Conservation (phyloP, 1,284 basidiomycete species). For the Clitocybe nebularis region DNA sequence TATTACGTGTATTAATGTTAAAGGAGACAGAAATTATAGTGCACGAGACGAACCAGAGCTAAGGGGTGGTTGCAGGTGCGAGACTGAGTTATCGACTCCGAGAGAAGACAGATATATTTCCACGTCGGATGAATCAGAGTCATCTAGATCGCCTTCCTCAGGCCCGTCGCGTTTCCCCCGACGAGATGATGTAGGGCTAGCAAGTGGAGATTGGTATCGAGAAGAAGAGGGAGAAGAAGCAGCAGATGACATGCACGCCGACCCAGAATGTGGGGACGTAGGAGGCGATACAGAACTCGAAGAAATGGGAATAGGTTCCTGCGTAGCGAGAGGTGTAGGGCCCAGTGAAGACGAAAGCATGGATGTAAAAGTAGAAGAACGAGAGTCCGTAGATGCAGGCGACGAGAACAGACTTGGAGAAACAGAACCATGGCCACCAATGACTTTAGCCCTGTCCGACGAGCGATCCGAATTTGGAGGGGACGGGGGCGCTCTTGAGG, state of each 20-base stretch:
- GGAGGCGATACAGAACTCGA: not conserved
- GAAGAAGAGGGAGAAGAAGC: conserved; percentile 10
- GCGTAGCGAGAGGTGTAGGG: no score
- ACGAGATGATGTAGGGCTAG: conserved; percentile 9
- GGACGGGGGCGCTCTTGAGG: conserved; percentile 4
- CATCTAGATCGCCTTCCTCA: conserved; percentile 19
- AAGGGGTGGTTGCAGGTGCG: conserved; percentile 7
- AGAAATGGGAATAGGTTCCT: not conserved
- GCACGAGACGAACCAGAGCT: conserved; percentile 5
- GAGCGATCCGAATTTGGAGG: conserved; percentile 8
- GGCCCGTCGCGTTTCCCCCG: conserved; percentile 8
- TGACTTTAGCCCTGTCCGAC: no score
- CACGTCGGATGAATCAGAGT: conserved; percentile 28
- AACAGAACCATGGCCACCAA: no score
- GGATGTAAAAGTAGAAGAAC: not conserved
- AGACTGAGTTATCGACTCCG: conserved; percentile 21
- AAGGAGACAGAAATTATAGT: not conserved
- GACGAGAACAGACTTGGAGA: not conserved
- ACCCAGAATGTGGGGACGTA: not conserved
- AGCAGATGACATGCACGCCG: not conserved
- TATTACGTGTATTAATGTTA: not conserved
- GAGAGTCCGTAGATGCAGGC: not conserved
- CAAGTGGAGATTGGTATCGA: conserved; percentile 11
- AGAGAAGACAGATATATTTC: conserved; percentile 30
- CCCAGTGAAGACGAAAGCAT: conserved; percentile 1